Conservation (phyloP, 192 early-diverging fungal species). For the Podila clonocystis region DNA sequence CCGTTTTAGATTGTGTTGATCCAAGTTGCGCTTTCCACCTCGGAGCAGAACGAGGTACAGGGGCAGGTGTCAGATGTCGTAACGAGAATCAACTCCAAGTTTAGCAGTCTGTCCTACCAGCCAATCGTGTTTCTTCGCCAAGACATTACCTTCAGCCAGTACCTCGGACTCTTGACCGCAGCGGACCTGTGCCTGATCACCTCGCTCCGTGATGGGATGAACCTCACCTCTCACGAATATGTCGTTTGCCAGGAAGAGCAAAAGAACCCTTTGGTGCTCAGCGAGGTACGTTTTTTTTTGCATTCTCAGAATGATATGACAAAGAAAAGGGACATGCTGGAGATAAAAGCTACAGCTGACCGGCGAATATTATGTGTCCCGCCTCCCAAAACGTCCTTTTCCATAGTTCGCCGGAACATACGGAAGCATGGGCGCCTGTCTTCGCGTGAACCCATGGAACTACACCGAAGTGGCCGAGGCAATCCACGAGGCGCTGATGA, state of each 20-base stretch:
- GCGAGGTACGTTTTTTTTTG: constrained; percentile 65
- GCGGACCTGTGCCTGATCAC: constrained; percentile 94
- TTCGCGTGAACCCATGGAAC: constrained; percentile 98
- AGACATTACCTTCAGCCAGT: constrained; percentile 91
- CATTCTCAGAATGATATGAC: too few relatives aligned
- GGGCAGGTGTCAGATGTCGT: constrained; percentile 91
- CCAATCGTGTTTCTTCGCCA: constrained; percentile 93
- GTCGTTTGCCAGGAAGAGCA: constrained; percentile 90
- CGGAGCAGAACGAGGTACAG: constrained; percentile 91
- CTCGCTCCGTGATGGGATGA: constrained; percentile 96
- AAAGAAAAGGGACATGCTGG: too few relatives aligned
- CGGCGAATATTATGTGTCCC: too few relatives aligned
- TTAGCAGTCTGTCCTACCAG: constrained; percentile 89
- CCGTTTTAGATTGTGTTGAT: constrained; percentile 81
- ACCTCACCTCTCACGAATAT: constrained; percentile 94
- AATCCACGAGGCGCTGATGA: constrained; percentile 88
- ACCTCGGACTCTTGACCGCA: constrained; percentile 86
- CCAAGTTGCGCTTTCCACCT: constrained; percentile 92
- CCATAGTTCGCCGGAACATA: constrained; percentile 93
- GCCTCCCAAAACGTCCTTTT: too few relatives aligned
- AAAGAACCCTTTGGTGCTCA: constrained; percentile 85
- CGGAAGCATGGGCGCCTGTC: constrained; percentile 83
- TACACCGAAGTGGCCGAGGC: constrained; percentile 87
- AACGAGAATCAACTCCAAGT: constrained; percentile 90
- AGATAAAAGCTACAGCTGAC: too few relatives aligned